Evolutionary conservation across 1,139 yeast species (phyloP).

Genomic region (Keqinozyma sinolaborantium): DNA sequence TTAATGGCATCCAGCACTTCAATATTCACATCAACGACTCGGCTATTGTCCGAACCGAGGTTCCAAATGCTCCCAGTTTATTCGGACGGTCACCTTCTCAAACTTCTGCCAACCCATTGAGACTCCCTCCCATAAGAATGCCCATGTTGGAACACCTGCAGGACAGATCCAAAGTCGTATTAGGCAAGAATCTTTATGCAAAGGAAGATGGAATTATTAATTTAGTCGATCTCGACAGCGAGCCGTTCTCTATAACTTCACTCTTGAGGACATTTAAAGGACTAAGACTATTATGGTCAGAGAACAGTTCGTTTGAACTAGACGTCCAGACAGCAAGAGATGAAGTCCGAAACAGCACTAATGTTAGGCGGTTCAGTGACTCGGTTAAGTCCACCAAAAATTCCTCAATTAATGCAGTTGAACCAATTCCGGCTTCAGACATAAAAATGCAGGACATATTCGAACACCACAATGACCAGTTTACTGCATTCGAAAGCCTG

Average conservation of each 20-base stretch:
- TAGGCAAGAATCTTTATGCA: slow-evolving; percentile 3
- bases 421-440: slow-evolving; percentile 6
- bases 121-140: slow-evolving; percentile 1
- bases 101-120: background rate
- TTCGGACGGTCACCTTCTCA: too few species aligned
- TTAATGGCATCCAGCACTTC: too few species aligned
- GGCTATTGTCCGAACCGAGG: too few species aligned
- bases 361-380: too few species aligned
- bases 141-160: background rate
- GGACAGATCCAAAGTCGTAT: background rate
- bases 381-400: too few species aligned
- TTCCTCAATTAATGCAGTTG: slow-evolving; percentile 2
- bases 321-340: background rate
- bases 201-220: slow-evolving; percentile 1
- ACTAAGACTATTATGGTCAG: background rate
- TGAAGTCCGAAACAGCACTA: too few species aligned
- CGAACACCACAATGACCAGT: slow-evolving; percentile 10
- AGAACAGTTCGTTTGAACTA: slow-evolving; percentile 1
- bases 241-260: slow-evolving; percentile 2
- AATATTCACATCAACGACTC: too few species aligned
- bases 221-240: slow-evolving; percentile 1
- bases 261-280: slow-evolving; percentile 1
- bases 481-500: slow-evolving; percentile 3
- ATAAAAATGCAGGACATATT: slow-evolving; percentile 20
- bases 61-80: too few species aligned